Evolutionary conservation across 2,329 filamentous ascomycete species (phyloP), one percentile per base, ranked within the genome.

Genomic region (Cryphonectria naterciae): DNA sequence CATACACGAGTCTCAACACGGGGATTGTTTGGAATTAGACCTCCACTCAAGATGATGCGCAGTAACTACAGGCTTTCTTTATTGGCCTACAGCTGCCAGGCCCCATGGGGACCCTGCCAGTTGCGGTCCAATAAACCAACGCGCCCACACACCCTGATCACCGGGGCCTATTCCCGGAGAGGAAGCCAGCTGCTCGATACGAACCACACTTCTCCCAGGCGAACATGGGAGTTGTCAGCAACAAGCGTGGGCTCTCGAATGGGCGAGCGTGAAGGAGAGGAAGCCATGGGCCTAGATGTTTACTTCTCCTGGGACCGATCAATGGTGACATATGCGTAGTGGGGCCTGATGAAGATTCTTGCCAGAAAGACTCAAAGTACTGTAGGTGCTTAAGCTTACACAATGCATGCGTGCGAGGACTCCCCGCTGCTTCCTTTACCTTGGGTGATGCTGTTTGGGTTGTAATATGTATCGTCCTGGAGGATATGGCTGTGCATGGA

Each of bases 121-220:
- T 22, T 22, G 17, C 46, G n/a, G 22, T 49, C 69, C 69, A 68
- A 22, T 70, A 58, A 68, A 52, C 37, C 17, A 37, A 11, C 32
- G 22, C 49, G 58, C 22, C 28, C 58, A 60, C 39, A 66, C 65
- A 61, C 60, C 32, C 35, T 65, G 69, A 68, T 49, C 60, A 49
- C 25, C 39, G 65, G 37, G n/a, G n/a, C 28, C 60, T 39, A 58
- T 49, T 52, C 69, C 69, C 65, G 68, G 69, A 70, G n/a, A 17
- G 60, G 69, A 70, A 70, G 65, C 65, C 46, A 49, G 46, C 43
- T 68, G 65, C 69, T 67, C 60, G 62, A 65, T 67, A 61, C 58
- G 58, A 61, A 61, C 17, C 58, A 61, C 58, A 61, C 32, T 61
- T 19, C 35, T 35, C 1, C 2, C 54, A 61, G 25, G 22, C 58